Conservation (phyloP, 306 rosid genomes). For the Trichosanthes cucumerina region DNA sequence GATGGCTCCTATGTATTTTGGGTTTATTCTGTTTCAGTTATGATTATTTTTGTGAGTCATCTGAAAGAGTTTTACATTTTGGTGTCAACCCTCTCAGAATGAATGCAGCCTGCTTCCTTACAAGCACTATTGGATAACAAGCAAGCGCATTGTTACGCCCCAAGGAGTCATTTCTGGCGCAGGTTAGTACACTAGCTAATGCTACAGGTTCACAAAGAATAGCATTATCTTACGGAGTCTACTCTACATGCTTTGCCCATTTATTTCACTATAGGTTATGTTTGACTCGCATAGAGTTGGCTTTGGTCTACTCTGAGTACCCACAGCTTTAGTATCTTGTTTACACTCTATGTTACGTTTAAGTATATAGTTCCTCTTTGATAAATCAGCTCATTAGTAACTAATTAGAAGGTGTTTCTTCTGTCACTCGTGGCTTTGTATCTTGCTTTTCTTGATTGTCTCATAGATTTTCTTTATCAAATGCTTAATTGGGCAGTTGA, state of each 20-base stretch:
- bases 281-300: not conserved
- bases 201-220: not conserved
- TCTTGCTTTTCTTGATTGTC: not conserved
- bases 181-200: conserved; percentile 31
- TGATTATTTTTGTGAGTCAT: not conserved
- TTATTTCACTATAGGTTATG: not conserved
- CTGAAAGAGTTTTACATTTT: not conserved
- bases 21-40: not conserved
- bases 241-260: not conserved
- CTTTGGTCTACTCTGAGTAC: not conserved
- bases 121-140: conserved; percentile 62
- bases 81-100: conserved; percentile 19
- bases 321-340: not conserved
- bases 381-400: not conserved
- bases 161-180: conserved; percentile 78
- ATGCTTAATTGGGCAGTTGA: conserved; percentile 49
- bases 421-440: not conserved
- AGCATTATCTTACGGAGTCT: not conserved
- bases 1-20: conserved; percentile 1
- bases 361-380: not conserved
- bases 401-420: not conserved
- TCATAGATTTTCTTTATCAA: not conserved
- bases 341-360: not conserved
- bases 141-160: conserved; percentile 80
- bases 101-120: conserved; percentile 65